A percentile compares a stretch with the other conserved stretches of the same genome.
phyloP scores from a whole-genome alignment of 805 yeast genomes.

The Nakazawaea sp. region DNA sequence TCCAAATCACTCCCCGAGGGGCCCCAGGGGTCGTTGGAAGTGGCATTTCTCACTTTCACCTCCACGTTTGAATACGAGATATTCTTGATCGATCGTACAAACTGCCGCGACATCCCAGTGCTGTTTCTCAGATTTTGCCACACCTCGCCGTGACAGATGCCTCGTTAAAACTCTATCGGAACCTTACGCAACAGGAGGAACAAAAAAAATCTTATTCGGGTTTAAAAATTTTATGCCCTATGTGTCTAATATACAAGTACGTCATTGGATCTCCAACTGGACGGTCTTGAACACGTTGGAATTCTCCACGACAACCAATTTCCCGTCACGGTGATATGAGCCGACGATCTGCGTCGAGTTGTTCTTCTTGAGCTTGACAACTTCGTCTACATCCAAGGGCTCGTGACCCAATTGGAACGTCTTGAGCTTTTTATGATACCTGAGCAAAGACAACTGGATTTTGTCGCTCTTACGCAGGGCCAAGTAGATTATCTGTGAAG shows the following conservation, averaged over 20 bases:
- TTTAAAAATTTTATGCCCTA: too few species aligned
- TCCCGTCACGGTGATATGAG: background rate
- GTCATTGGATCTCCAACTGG: too few species aligned
- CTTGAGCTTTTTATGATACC: constrained; percentile 9
- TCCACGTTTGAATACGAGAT: constrained; percentile 4
- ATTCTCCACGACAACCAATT: constrained; percentile 1
- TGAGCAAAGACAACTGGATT: constrained; percentile 1
- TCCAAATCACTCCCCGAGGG: constrained; percentile 51
- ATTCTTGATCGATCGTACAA: constrained; percentile 9
- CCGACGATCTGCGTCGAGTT: constrained; percentile 2
- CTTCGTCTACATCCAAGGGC: constrained; percentile 1
- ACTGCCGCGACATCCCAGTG: constrained; percentile 5
- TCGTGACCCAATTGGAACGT: constrained; percentile 4
- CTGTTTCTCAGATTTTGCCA: too few species aligned
- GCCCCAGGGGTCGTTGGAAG: constrained; percentile 46
- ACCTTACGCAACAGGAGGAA: background rate
- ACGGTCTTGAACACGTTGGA: constrained; percentile 1
- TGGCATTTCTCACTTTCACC: constrained; percentile 32
- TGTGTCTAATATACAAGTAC: too few species aligned
- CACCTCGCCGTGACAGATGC: too few species aligned
- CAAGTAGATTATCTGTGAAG: constrained; percentile 8
- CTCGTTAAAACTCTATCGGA: background rate
- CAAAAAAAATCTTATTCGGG: background rate
- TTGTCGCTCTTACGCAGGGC: background rate
- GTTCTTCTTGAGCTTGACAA: constrained; percentile 6